Percentiles rank a stretch among this genome's conserved stretches.
Evolutionary conservation across 345 rosid genomes (phyloP).

Genomic region (Carallia brachiata): DNA sequence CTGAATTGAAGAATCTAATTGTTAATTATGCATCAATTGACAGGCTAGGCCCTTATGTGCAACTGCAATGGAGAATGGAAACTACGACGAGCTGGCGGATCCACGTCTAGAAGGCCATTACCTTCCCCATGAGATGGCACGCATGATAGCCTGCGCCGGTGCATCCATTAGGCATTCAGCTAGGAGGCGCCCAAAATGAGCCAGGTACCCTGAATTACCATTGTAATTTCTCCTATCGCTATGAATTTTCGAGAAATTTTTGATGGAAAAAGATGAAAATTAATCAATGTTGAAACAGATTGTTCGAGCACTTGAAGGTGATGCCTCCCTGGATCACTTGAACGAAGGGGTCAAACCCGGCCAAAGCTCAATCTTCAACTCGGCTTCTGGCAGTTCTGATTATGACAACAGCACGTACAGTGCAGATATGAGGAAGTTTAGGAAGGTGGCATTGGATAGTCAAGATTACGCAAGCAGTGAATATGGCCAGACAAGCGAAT

Average conservation of each 20-base stretch:
- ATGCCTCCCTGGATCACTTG: constrained; percentile 60
- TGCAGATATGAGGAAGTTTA: constrained; percentile 50
- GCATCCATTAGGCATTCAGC: constrained; percentile 72
- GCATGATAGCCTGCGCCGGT: constrained; percentile 76
- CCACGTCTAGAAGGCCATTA: constrained; percentile 52
- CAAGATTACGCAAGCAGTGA: constrained; percentile 53
- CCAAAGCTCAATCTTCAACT: constrained; percentile 28
- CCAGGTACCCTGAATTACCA: constrained; percentile 43
- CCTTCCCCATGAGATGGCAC: constrained; percentile 57
- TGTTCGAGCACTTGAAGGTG: constrained; percentile 70
- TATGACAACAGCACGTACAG: constrained; percentile 32
- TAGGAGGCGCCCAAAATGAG: constrained; percentile 78
- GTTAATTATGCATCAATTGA: constrained; percentile 5
- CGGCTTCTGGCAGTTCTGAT: constrained; percentile 35
- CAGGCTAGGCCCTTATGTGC: constrained; percentile 75
- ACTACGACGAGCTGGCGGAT: constrained; percentile 57
- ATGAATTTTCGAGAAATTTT: no score
- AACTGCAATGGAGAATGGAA: constrained; percentile 48
- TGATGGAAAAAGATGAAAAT: no score
- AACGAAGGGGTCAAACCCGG: constrained; percentile 43
- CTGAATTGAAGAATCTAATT: background rate
- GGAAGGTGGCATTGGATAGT: constrained; percentile 41
- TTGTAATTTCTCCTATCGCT: background rate
- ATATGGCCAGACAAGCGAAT: constrained; percentile 64
- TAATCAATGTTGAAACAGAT: constrained; percentile 38